Evolutionary conservation across 352 stramenopile species (phyloP).

Genomic region (Paralagenidium karlingii): DNA sequence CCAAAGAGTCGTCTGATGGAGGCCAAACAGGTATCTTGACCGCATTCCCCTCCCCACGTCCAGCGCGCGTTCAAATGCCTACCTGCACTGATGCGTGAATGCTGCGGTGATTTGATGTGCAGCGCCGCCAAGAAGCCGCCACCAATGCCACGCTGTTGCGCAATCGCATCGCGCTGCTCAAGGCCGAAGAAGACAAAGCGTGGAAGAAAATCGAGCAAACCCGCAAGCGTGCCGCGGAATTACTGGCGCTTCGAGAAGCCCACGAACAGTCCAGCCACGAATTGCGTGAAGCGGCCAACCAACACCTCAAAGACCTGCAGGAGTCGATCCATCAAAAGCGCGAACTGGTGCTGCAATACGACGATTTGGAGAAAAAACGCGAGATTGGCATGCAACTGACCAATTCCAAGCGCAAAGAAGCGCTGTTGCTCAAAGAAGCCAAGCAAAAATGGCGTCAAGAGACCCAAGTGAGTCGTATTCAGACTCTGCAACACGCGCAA

Average conservation of each 20-base stretch:
- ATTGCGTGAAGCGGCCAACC: constrained; percentile 37
- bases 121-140: constrained; percentile 65
- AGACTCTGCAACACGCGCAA: too few species aligned
- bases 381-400: constrained; percentile 56
- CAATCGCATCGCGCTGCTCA: constrained; percentile 73
- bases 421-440: constrained; percentile 67
- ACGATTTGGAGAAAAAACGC: constrained; percentile 74
- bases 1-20: constrained; percentile 62
- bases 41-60: background rate
- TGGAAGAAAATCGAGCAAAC: constrained; percentile 84
- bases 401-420: constrained; percentile 43
- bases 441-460: constrained; percentile 68
- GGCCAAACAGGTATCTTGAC: constrained; percentile 45
- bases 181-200: constrained; percentile 65
- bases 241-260: constrained; percentile 52
- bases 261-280: constrained; percentile 49
- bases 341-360: constrained; percentile 62
- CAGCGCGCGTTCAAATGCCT: background rate
- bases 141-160: constrained; percentile 60
- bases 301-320: constrained; percentile 51
- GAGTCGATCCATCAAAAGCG: constrained; percentile 57
- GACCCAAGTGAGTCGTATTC: too few species aligned
- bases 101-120: background rate
- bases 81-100: constrained; percentile 1
- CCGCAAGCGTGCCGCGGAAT: constrained; percentile 45